Base-by-base conservation (phyloP, 139 green algal genomes). In the Tetraselmis striata region DNA sequence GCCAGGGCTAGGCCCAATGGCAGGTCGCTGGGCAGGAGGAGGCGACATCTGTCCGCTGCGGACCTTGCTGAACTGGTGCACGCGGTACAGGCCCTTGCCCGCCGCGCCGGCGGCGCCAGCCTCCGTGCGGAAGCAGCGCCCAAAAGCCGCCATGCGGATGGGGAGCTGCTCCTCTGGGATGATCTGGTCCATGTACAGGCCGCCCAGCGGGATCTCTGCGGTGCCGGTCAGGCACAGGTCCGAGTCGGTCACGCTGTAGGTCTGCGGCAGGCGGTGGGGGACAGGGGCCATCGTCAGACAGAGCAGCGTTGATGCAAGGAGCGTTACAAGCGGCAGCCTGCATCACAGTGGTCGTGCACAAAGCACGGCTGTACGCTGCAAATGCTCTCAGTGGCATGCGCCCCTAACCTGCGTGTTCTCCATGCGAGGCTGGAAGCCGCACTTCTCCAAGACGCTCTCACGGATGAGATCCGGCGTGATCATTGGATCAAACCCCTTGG, bases 51-150 rank as follows among this genome's bases (percentile, higher is more conserved):
- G n/a, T n/a, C n/a, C n/a, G n/a, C n/a, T n/a, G n/a, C n/a, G n/a
- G n/a, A 90, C 95, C 91, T 99, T 99, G 89, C 87, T 96, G 90
- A 99, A 99, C 88, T 99, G 97, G 86, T 99, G 97, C 81, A 99
- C 93, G 22, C 97, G 89, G 89, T 99, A 99, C 32, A 99, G 88
- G 0, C 97, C 97, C 85, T 92, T 93, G 77, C 89, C 90, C 24
- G 94, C 93, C 67, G 90, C 81, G n/a, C 90, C 89, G 59, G 93
- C 92, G 5, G 96, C 94, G 23, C 96, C 96, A 5, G 96, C 96
- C 88, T 99, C 96, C 31, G 96, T 98, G 31, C 96, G 85, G 90
- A 99, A 99, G 91, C 96, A 99, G 92, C 96, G 94, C 1, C 94
- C 94, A 79, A 94, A 98, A 1, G 92, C 96, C 1, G 89, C 94